Percentiles rank a stretch among this genome's conserved stretches.
Conservation (phyloP, 148 eudicot species). For the Rhododendron henanense region DNA sequence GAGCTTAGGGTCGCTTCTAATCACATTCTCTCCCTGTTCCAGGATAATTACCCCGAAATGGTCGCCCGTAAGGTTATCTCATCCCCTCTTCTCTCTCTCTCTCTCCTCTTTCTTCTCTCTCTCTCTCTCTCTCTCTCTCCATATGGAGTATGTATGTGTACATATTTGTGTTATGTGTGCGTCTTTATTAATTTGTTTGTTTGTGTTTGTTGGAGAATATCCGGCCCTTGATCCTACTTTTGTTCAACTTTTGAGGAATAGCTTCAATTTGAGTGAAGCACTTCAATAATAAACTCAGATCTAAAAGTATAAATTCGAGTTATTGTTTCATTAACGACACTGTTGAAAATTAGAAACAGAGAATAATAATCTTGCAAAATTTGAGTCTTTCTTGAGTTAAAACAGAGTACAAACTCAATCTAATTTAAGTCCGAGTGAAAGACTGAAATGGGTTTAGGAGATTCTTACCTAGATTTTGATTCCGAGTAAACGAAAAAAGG, state of each 20-base stretch:
- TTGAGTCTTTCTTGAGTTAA: background rate
- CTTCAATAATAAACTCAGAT: background rate
- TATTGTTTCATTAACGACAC: too few species aligned
- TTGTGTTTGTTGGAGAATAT: background rate
- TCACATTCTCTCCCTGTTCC: constrained; percentile 77
- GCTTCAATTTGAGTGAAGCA: background rate
- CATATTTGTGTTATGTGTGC: background rate
- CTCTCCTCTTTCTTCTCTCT: background rate
- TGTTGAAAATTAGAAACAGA: too few species aligned
- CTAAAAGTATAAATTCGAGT: too few species aligned
- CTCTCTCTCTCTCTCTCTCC: background rate
- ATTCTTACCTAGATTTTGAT: background rate
- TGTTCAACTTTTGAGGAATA: too few species aligned
- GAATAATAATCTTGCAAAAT: too few species aligned
- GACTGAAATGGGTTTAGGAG: background rate
- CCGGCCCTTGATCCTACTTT: background rate
- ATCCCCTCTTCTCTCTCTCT: background rate
- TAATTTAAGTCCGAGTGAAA: background rate
- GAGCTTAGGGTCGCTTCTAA: constrained; percentile 85
- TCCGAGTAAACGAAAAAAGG: background rate
- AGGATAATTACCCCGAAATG: constrained; percentile 96
- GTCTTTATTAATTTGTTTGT: background rate
- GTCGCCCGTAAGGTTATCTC: constrained; percentile 79
- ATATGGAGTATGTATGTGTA: background rate
- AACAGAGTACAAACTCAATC: background rate